Evolutionary conservation across 768 basidiomycete species (phyloP).

Genomic region (Galerina sulciceps): DNA sequence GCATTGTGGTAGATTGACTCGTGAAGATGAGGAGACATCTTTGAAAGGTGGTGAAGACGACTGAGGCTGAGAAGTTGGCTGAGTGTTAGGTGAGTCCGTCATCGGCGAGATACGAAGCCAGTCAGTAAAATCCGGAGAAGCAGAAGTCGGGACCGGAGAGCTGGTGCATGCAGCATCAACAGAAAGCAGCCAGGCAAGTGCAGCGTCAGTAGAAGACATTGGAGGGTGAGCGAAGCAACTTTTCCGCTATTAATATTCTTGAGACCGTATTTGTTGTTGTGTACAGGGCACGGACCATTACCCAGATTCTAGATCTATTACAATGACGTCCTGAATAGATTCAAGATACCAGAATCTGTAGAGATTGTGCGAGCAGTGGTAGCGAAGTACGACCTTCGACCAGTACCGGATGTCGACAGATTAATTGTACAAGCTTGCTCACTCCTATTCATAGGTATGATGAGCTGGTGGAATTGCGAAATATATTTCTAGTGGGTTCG

Average conservation of each 20-base stretch:
- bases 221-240: not conserved
- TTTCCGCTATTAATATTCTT: not conserved
- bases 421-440: too few species aligned
- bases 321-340: not conserved
- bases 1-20: slow-evolving; percentile 17
- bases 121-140: slow-evolving; percentile 29
- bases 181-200: slow-evolving; percentile 24
- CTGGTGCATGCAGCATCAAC: slow-evolving; percentile 21
- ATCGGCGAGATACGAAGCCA: slow-evolving; percentile 32
- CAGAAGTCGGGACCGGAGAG: slow-evolving; percentile 20
- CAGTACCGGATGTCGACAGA: too few species aligned
- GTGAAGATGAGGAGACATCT: slow-evolving; percentile 23
- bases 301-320: not conserved
- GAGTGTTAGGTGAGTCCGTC: slow-evolving; percentile 11
- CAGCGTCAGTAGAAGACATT: slow-evolving; percentile 22
- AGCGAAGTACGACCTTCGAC: too few species aligned
- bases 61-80: slow-evolving; percentile 16
- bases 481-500: too few species aligned
- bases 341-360: too few species aligned
- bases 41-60: slow-evolving; percentile 22
- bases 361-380: too few species aligned
- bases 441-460: too few species aligned
- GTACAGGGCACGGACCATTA: slow-evolving; percentile 6
- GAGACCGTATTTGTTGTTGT: slow-evolving; percentile 2
- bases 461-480: too few species aligned